Evolutionary conservation across 1,284 basidiomycete species (phyloP).

Genomic region (Sporisorium graminicola): DNA sequence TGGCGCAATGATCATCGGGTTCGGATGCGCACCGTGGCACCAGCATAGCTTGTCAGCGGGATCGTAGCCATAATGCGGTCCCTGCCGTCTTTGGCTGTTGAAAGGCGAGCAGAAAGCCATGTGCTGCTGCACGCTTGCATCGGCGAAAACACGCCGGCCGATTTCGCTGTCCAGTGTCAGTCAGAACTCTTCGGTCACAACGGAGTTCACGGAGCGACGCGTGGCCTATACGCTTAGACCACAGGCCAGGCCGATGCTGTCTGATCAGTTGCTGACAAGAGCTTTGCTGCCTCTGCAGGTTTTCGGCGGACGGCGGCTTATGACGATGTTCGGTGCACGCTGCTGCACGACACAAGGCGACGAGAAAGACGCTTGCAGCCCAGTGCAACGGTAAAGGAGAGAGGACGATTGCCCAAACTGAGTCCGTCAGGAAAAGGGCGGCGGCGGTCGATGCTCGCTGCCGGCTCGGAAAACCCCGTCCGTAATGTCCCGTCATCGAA

Average conservation of each 20-base stretch:
- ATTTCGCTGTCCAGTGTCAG: neutral
- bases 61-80: neutral
- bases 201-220: slow-evolving; percentile 33
- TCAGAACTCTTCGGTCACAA: slow-evolving; percentile 22
- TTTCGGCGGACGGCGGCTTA: slow-evolving; percentile 15
- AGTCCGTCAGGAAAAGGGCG: too few species aligned
- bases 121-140: slow-evolving; percentile 2
- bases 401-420: too few species aligned
- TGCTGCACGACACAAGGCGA: slow-evolving; percentile 1
- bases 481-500: slow-evolving; percentile 24
- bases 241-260: too few species aligned
- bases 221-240: neutral
- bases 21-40: neutral
- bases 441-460: slow-evolving; percentile 12
- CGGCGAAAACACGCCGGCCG: slow-evolving; percentile 18
- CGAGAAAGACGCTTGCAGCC: neutral
- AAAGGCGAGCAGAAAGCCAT: neutral
- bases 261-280: too few species aligned
- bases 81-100: neutral
- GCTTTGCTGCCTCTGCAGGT: neutral
- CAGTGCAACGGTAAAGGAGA: too few species aligned
- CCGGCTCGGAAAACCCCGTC: slow-evolving; percentile 22
- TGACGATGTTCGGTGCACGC: slow-evolving; percentile 9
- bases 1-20: neutral
- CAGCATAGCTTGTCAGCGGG: neutral